Evolutionary conservation across 768 basidiomycete genomes (phyloP), one percentile per base, ranked within the genome.

Genomic region (Suillus occidentalis): DNA sequence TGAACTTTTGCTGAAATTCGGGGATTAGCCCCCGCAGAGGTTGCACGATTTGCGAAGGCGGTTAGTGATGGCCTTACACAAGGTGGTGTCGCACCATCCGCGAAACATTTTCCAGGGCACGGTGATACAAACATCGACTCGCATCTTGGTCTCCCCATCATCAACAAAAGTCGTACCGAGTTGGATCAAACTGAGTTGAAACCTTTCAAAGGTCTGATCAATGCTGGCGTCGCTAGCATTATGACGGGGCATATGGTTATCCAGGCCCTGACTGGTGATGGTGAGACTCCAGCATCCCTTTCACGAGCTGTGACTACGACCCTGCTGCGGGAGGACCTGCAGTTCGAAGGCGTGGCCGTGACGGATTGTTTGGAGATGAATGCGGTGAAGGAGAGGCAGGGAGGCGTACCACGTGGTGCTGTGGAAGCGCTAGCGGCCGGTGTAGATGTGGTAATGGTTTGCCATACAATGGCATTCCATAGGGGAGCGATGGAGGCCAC

Each of bases 331-430:
- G 72, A 75, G 2, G 78, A 83, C 49, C 66, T 91, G 69, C 77
- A 78, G 0, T 91, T 82, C 72, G 58, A 77, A 4, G 89, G 89
- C 0, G 82, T 91, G 43, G 73, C 89, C 25, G 89, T 90, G 36
- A 90, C 90, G 1, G 90, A 91, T 71, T 91, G 90, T 70, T 75
- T 91, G 28, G 89, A 91, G 76, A 91, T 92, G 90, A 87, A 87
- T 57, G 89, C 90, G 13, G 83, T 91, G 18, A 75, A 59, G 58
- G 58, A 59, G 40, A 59, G 58, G 6, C 74, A 78, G 61, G 82
- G 81, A 6, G 86, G 86, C 7, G 76, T 82, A 4, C 80, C 82
- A 62, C 79, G 78, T 47, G 89, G 87, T 6, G 86, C 88, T 0
- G 81, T 89, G 20, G 72, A 80, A 65, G 83, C 85, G 6, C 70